Evolutionary conservation across 2,329 filamentous ascomycete species (phyloP).

Genomic region (Purpureocillium lavendulum): DNA sequence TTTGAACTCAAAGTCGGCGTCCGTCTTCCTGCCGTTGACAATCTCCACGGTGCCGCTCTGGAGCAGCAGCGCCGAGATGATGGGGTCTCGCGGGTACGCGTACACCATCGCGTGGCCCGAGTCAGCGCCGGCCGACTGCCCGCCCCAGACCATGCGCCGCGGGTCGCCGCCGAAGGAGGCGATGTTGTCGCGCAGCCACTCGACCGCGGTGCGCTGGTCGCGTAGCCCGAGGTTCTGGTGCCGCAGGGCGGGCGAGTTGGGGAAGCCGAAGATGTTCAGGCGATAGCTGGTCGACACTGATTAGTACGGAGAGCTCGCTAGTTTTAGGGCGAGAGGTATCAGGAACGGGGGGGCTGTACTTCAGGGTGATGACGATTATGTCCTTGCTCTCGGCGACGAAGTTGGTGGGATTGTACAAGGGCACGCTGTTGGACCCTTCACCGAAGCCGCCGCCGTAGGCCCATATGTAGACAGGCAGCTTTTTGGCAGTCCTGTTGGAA

Average conservation of each 20-base stretch:
- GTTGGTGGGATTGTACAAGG: too few species aligned
- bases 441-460: conserved; percentile 1
- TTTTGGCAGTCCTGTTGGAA: too few species aligned
- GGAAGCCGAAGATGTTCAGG: conserved; percentile 7
- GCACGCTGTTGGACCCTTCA: too few species aligned
- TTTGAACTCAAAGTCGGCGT: conserved; percentile 4
- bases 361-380: neutral
- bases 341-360: neutral
- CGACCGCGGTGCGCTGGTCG: conserved; percentile 8
- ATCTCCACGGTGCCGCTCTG: conserved; percentile 5
- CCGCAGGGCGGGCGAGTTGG: conserved; percentile 7
- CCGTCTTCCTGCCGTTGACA: neutral
- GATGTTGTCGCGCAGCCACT: conserved; percentile 11
- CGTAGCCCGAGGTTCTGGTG: conserved; percentile 9
- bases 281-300: conserved; percentile 1
- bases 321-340: too few species aligned
- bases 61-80: conserved; percentile 1
- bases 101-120: conserved; percentile 1
- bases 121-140: neutral
- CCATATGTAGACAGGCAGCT: conserved; percentile 1
- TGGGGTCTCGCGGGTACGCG: conserved; percentile 2
- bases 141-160: neutral
- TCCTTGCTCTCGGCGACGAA: neutral
- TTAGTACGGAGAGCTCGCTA: too few species aligned
- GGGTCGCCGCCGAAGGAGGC: conserved; percentile 8